phyloP scores from a whole-genome alignment of 805 yeast genomes.

The Pichia ethanolica region DNA sequence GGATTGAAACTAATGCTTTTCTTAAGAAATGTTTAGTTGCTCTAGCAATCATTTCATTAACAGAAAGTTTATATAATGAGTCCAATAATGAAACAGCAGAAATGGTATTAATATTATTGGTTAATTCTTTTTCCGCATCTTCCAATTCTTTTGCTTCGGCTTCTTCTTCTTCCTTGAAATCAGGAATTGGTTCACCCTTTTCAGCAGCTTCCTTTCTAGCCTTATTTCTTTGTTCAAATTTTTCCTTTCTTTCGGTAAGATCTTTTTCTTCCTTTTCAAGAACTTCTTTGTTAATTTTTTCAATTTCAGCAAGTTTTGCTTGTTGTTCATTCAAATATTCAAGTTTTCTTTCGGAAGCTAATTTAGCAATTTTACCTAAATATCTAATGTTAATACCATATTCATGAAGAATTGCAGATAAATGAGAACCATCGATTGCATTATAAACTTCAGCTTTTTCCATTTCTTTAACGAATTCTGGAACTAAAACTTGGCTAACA shows the following conservation, averaged over 20 bases:
- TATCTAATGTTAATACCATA: conserved; percentile 87
- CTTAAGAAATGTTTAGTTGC: conserved; percentile 70
- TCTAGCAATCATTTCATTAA: conserved; percentile 73
- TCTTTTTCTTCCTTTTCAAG: conserved; percentile 22
- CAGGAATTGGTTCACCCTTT: conserved; percentile 15
- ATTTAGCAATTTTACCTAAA: conserved; percentile 53
- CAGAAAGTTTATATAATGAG: conserved; percentile 40
- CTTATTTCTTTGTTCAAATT: conserved; percentile 25
- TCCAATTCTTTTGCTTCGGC: conserved; percentile 28
- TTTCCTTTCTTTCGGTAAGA: conserved; percentile 23
- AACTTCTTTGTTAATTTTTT: conserved; percentile 25
- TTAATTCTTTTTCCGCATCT: conserved; percentile 25
- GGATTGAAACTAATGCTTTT: conserved; percentile 35
- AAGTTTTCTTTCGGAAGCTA: conserved; percentile 18
- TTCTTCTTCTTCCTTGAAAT: conserved; percentile 22
- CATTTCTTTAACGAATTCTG: conserved; percentile 52
- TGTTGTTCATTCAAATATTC: conserved; percentile 10
- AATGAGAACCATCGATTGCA: conserved; percentile 79
- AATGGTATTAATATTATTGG: conserved; percentile 34
- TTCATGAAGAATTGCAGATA: conserved; percentile 61
- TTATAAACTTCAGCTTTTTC: conserved; percentile 40
- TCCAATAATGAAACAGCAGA: conserved; percentile 37
- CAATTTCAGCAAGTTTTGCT: conserved; percentile 26
- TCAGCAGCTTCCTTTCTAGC: conserved; percentile 11
- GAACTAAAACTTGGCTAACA: conserved; percentile 51